These are phyloP conservation scores for Tulasnella sp. DNA, from an alignment of 768 basidiomycete genomes.

Conservation along the genomic window DNA sequence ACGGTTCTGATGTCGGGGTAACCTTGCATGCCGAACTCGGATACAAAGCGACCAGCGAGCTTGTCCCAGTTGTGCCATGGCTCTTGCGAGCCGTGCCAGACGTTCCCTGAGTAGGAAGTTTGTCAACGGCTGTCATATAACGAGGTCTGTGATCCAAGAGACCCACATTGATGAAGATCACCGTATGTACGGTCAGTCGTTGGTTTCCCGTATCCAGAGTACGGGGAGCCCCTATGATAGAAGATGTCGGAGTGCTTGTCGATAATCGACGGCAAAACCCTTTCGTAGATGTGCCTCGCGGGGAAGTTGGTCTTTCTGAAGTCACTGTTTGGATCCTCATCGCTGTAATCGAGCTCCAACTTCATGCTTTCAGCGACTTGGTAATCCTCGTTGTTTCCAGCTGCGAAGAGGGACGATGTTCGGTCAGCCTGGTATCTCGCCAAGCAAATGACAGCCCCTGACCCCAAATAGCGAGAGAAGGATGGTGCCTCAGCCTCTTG, in stretches of 20 bases:
- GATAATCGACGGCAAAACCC: constrained; percentile 77
- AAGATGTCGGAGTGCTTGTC: constrained; percentile 61
- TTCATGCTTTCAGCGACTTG: constrained; percentile 79
- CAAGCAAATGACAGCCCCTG: constrained; percentile 39
- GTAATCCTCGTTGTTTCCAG: constrained; percentile 90
- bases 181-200: constrained; percentile 77
- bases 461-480: constrained; percentile 89
- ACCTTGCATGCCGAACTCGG: constrained; percentile 93
- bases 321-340: constrained; percentile 51
- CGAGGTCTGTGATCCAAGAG: not conserved
- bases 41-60: constrained; percentile 88
- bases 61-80: constrained; percentile 95
- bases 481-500: constrained; percentile 80
- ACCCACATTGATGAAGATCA: constrained; percentile 87
- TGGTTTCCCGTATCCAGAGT: constrained; percentile 74
- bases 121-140: not conserved
- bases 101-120: constrained; percentile 62
- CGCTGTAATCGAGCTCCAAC: constrained; percentile 82
- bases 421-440: constrained; percentile 42
- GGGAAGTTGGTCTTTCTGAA: constrained; percentile 87
- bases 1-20: constrained; percentile 89
- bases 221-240: constrained; percentile 89
- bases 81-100: constrained; percentile 92
- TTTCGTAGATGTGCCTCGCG: constrained; percentile 88
- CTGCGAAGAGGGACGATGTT: constrained; percentile 46